Percentiles rank a stretch among this genome's conserved stretches.
Conservation (phyloP, 2,329 filamentous ascomycete species). For the Ilyonectria sp. region DNA sequence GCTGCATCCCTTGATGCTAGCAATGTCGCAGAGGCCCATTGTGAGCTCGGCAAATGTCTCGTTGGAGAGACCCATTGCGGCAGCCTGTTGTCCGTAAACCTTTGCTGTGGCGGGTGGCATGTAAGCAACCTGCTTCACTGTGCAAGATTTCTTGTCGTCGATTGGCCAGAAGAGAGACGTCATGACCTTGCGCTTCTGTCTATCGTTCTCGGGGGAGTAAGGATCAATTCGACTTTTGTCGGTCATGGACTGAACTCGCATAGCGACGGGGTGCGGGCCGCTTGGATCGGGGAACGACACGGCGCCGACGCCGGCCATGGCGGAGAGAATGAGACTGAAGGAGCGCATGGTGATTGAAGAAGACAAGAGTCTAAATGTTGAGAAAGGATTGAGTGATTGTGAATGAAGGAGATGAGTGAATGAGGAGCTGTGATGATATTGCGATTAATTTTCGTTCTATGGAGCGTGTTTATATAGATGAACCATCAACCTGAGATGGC, state of each 20-base stretch:
- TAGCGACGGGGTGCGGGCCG: slow-evolving; percentile 51
- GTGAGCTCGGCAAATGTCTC: slow-evolving; percentile 48
- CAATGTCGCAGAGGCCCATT: slow-evolving; percentile 47
- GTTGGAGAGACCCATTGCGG: slow-evolving; percentile 49
- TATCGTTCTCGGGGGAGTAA: slow-evolving; percentile 42
- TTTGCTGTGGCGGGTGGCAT: slow-evolving; percentile 53
- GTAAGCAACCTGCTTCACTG: slow-evolving; percentile 44
- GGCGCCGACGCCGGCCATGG: slow-evolving; percentile 40
- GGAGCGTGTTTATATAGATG: neutral
- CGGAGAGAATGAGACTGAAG: slow-evolving; percentile 20
- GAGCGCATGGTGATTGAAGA: slow-evolving; percentile 38
- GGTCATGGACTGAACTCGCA: slow-evolving; percentile 46
- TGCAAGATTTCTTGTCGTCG: slow-evolving; percentile 41
- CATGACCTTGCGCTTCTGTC: slow-evolving; percentile 47
- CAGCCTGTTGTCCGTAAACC: slow-evolving; percentile 47
- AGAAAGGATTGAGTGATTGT: neutral
- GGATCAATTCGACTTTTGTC: slow-evolving; percentile 52
- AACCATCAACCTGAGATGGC: neutral
- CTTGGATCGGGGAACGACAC: slow-evolving; percentile 47
- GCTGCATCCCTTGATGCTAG: slow-evolving; percentile 28
- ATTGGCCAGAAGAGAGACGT: slow-evolving; percentile 53
- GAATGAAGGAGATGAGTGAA: no score
- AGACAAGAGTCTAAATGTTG: neutral
- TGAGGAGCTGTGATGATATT: neutral
- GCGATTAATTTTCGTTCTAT: neutral